Evolutionary conservation across 768 basidiomycete species (phyloP), one percentile per base, ranked within the genome.

Genomic region (Panellus pusillus): DNA sequence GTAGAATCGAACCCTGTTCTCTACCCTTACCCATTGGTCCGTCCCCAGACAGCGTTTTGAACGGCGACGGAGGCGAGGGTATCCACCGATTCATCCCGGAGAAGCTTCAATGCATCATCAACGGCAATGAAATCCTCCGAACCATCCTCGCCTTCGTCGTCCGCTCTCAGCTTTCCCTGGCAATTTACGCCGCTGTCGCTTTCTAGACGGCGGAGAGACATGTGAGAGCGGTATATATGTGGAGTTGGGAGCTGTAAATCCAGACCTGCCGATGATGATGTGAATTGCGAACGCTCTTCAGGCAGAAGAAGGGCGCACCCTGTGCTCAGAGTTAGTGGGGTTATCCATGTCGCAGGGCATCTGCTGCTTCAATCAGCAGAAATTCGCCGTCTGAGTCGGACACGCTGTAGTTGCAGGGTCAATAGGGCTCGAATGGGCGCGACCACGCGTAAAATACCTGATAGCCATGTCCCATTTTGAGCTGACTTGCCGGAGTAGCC

Each of bases 361-460:
- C 89, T 18, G 97, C 97, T 4, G 93, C 96, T 72, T 99, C 97
- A 55, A 98, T 98, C 51, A 99, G 78, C 41, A 98, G 72, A 66
- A 98, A 98, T 63, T 98, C 92, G 24, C 97, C 97, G 69, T 98
- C 96, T 5, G 89, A 87, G 72, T 99, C 97, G 54, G 81, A 85
- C 12, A 88, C 80, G 60, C 87, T 89, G 60, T 32, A 32, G 53
- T 47, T 28, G n/a, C 20, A 56, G 24, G 56, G 55, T 45, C 47
- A 47, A 17, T 56, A 24, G 32, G 14, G 14, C 32, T 35, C 14
- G 32, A 35, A 35, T 35, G 32, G 18, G n/a, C n/a, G n/a, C n/a
- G 9, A 9, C 14, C 3, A 19, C 29, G n/a, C 15, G 42, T 40
- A 24, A 66, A 79, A 53, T 60, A 94, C 93, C 88, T 86, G 51